Conservation (phyloP, 1,284 basidiomycete genomes). For the Papiliotrema nemorosa region DNA sequence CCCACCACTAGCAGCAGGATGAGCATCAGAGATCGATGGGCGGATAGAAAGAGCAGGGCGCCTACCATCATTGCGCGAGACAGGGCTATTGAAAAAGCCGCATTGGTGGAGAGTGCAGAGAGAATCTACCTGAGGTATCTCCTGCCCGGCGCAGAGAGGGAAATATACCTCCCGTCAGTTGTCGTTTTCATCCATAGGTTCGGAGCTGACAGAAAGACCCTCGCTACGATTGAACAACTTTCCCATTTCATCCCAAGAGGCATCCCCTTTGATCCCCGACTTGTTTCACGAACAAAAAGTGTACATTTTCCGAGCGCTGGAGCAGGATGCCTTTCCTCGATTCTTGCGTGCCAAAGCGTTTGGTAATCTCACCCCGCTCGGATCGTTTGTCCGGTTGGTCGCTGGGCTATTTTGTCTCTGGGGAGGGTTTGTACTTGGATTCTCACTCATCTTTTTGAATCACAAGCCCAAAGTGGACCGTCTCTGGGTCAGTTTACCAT, state of each 20-base stretch:
- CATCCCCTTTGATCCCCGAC: constrained; percentile 88
- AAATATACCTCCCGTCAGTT: constrained; percentile 86
- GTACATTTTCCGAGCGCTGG: constrained; percentile 95
- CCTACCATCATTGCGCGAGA: constrained; percentile 86
- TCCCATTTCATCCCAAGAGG: constrained; percentile 60
- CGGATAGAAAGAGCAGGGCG: constrained; percentile 48
- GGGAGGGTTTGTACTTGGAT: constrained; percentile 84
- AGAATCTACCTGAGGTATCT: constrained; percentile 94
- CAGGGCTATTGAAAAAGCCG: constrained; percentile 80
- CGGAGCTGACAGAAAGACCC: constrained; percentile 40
- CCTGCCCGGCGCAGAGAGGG: constrained; percentile 59
- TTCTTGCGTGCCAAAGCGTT: constrained; percentile 96
- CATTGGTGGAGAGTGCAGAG: constrained; percentile 88
- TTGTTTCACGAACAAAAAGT: constrained; percentile 97
- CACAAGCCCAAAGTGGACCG: constrained; percentile 81
- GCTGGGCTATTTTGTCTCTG: constrained; percentile 82
- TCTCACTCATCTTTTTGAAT: constrained; percentile 91
- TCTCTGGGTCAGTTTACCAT: constrained; percentile 73
- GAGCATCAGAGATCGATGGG: constrained; percentile 17
- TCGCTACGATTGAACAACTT: constrained; percentile 47
- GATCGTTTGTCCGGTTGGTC: constrained; percentile 76
- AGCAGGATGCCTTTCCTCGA: constrained; percentile 93
- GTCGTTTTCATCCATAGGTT: constrained; percentile 43
- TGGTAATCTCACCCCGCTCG: constrained; percentile 89
- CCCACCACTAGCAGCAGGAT: constrained; percentile 8